Evolutionary conservation across 257 asterid genomes (phyloP).

Genomic region (Fraxinus pennsylvanica): DNA sequence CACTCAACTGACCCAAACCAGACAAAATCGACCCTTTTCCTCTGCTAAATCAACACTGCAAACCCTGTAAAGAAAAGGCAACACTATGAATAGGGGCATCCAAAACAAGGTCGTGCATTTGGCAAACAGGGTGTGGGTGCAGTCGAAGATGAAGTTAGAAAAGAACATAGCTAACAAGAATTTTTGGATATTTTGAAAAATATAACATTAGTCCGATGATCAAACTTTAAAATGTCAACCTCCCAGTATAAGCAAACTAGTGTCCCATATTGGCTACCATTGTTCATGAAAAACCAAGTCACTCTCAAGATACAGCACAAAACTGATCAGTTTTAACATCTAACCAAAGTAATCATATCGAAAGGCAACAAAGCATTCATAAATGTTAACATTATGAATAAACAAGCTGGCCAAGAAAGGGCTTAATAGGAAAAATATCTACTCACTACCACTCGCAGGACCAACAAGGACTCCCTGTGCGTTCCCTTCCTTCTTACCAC

Average conservation of each 20-base stretch:
- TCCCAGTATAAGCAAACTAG: background rate
- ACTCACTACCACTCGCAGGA: slow-evolving; percentile 62
- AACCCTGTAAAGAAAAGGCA: background rate
- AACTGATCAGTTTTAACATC: background rate
- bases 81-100: background rate
- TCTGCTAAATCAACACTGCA: too few relatives aligned
- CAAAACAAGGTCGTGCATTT: background rate
- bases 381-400: slow-evolving; percentile 5
- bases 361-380: slow-evolving; percentile 13
- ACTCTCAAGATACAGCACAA: background rate
- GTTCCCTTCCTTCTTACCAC: slow-evolving; percentile 81
- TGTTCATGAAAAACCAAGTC: background rate
- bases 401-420: background rate
- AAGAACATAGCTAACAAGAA: background rate
- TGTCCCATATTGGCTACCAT: background rate
- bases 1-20: too few relatives aligned
- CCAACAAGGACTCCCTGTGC: slow-evolving; percentile 99
- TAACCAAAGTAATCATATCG: slow-evolving; percentile 1
- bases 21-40: too few relatives aligned
- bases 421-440: background rate
- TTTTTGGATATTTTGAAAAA: too few relatives aligned
- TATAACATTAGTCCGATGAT: too few relatives aligned
- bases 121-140: background rate
- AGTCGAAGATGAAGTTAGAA: background rate
- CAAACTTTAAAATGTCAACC: too few relatives aligned